Base-by-base conservation (phyloP, 495 filamentous ascomycete species). In the Xylaria telfairii region DNA sequence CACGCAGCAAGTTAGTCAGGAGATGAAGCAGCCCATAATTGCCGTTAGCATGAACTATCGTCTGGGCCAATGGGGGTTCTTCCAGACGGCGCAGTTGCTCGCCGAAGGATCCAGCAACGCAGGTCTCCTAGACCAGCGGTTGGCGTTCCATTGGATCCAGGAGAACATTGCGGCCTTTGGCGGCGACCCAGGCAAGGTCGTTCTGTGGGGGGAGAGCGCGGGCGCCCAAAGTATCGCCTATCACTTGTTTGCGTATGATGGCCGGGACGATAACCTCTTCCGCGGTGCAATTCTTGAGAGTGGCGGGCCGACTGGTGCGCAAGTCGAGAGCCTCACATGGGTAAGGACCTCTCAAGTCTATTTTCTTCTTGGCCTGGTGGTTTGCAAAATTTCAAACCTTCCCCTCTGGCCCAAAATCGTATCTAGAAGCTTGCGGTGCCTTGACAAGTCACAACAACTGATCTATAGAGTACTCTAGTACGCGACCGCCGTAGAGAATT, bases 61-160 rank as follows among this genome's bases (percentile, higher is more conserved):
- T 9, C 71, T 90, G 37, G 88, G 86, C 71, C 83, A 88, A 64
- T 90, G 89, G 73, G 85, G 87, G 17, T 90, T 89, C 68, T 83
- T 87, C 4, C 83, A 71, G 51, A 71, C 73, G 15, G 65, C 68
- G 2, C 69, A 76, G 65, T 17, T 76, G 8, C 28, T 71, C 57
- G 63, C 56, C 0, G 72, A 74, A 32, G 72, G 69, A 9, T 73
- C 70, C 1, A 69, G 77, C 26, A 81, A 90, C 67, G 81, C 88
- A 0, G 83, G 83, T 3, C 68, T 85, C 0, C 73, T 81, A 0
- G 83, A 85, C 74, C 83, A 85, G 71, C 69, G 77, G 26, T 75
- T 85, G 34, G 83, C 79, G 1, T 74, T 85, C 1, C 69, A 81
- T 41, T 86, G 83, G 84, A 78, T 90, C 54, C 81, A 85, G 49